Evolutionary conservation across 768 basidiomycete species (phyloP).

Genomic region (Boletus rufocinnamomeus): DNA sequence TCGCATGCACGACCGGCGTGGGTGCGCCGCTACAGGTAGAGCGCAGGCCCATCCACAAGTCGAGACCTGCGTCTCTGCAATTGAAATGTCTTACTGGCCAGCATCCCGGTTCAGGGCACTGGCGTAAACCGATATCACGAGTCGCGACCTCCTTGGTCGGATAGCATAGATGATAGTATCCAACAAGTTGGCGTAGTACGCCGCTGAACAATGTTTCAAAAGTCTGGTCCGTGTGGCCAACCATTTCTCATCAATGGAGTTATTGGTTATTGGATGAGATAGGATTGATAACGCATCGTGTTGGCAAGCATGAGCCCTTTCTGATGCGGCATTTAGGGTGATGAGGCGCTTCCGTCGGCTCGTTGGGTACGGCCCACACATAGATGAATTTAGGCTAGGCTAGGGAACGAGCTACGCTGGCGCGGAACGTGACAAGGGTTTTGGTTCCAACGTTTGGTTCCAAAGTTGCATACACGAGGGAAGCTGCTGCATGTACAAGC

Average conservation of each 20-base stretch:
- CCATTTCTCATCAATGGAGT: not conserved
- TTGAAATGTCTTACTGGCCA: too few relatives aligned
- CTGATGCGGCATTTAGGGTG: not conserved
- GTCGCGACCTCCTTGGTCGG: not conserved
- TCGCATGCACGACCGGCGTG: too few relatives aligned
- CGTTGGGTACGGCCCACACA: not conserved
- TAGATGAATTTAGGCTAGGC: not conserved
- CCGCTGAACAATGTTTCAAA: not conserved
- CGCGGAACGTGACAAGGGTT: too few relatives aligned
- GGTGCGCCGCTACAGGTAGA: too few relatives aligned
- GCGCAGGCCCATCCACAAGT: too few relatives aligned
- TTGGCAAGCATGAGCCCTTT: not conserved
- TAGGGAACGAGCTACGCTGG: not conserved
- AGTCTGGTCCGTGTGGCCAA: not conserved
- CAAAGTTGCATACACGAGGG: not conserved
- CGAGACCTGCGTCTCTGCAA: too few relatives aligned
- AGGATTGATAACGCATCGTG: not conserved
- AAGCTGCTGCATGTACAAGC: not conserved
- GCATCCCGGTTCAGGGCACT: not conserved
- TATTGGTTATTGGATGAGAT: not conserved
- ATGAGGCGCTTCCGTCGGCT: not conserved
- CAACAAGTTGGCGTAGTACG: not conserved
- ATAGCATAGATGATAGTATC: not conserved
- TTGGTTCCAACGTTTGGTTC: not conserved
- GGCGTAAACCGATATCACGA: conserved; percentile 7